A percentile compares a stretch with the other conserved stretches of the same genome.
phyloP scores from a whole-genome alignment of 1,284 basidiomycete genomes.

The Vanrija pseudolonga region DNA sequence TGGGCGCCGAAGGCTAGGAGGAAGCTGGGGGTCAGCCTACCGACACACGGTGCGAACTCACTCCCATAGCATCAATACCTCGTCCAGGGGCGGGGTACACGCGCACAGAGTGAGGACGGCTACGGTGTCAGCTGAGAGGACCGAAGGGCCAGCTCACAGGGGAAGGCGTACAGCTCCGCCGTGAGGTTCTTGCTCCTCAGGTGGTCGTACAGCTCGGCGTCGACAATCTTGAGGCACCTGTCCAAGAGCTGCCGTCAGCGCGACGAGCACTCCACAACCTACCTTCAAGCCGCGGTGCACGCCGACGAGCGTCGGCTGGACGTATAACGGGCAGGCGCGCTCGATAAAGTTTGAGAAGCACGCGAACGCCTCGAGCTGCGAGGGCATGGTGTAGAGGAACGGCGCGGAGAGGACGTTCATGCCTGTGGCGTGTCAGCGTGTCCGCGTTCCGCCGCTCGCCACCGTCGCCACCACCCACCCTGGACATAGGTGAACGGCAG shows the following conservation, averaged over 20 bases:
- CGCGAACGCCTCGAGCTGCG: slow-evolving; percentile 92
- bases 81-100: slow-evolving; percentile 89
- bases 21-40: slow-evolving; percentile 53
- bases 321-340: slow-evolving; percentile 85
- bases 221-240: slow-evolving; percentile 82
- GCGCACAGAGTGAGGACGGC: slow-evolving; percentile 92
- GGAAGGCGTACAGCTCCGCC: slow-evolving; percentile 97
- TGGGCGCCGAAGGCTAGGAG: slow-evolving; percentile 93
- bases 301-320: slow-evolving; percentile 89
- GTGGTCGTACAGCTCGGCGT: slow-evolving; percentile 75
- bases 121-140: slow-evolving; percentile 39
- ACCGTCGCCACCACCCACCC: slow-evolving; percentile 44
- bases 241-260: slow-evolving; percentile 68
- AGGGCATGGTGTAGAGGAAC: slow-evolving; percentile 92
- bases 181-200: slow-evolving; percentile 86
- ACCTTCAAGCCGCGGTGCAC: slow-evolving; percentile 92
- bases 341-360: slow-evolving; percentile 95
- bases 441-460: too few relatives aligned
- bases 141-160: slow-evolving; percentile 60
- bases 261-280: slow-evolving; percentile 24
- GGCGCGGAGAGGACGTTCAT: slow-evolving; percentile 99
- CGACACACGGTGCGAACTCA: slow-evolving; percentile 19
- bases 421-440: slow-evolving; percentile 44
- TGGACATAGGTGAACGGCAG: slow-evolving; percentile 90
- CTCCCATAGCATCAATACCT: slow-evolving; percentile 94